Percentiles rank a stretch among this genome's conserved stretches.
These are phyloP conservation scores for Adansonia digitata DNA, from an alignment of 345 rosid genomes.

Conservation along the genomic window DNA sequence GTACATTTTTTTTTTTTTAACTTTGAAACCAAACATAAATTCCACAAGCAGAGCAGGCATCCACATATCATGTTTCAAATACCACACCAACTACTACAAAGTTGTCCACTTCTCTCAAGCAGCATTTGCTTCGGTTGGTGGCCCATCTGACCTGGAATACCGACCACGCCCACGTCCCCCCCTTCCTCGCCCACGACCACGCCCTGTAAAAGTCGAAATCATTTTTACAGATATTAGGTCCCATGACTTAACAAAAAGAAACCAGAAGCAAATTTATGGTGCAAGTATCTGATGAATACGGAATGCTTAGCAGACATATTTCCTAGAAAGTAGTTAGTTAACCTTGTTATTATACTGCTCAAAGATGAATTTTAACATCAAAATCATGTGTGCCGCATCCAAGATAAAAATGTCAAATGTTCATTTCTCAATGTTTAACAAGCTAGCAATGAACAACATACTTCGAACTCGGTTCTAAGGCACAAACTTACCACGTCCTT, in stretches of 20 bases:
- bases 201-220: slow-evolving; percentile 19
- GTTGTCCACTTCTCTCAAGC: slow-evolving; percentile 19
- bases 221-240: background rate
- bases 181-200: slow-evolving; percentile 26
- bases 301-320: background rate
- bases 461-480: background rate
- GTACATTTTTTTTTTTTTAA: slow-evolving; percentile 6
- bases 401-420: background rate
- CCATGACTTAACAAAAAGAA: too few species aligned
- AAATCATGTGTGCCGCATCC: background rate
- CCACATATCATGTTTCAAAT: slow-evolving; percentile 19
- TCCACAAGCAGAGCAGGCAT: slow-evolving; percentile 33
- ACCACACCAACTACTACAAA: slow-evolving; percentile 3
- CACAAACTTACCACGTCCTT: slow-evolving; percentile 27
- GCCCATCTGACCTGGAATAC: slow-evolving; percentile 3
- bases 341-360: background rate
- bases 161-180: slow-evolving; percentile 24
- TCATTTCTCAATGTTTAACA: background rate
- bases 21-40: slow-evolving; percentile 17
- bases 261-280: background rate
- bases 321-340: background rate
- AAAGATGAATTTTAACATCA: background rate
- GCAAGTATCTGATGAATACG: too few species aligned
- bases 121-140: slow-evolving; percentile 18
- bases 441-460: background rate